phyloP scores from a whole-genome alignment of 2,329 filamentous ascomycete species.

The Dryadomyces quercivorus region DNA sequence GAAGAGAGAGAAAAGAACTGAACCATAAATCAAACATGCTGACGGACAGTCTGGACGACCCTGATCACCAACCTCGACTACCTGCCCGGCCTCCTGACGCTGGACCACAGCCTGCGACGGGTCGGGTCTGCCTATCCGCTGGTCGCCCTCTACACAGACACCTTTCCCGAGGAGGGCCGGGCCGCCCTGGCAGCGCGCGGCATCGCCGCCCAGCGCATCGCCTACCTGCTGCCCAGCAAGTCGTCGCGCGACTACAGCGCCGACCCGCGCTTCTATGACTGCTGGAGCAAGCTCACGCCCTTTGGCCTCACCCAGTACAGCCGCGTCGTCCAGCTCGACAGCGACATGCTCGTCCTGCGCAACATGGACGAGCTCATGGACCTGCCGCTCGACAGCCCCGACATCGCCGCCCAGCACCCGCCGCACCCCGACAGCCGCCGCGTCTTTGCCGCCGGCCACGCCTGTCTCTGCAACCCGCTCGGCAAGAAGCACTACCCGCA shows the following conservation, averaged over 20 bases:
- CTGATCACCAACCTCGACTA: constrained; percentile 79
- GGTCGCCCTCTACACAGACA: constrained; percentile 70
- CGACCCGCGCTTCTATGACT: constrained; percentile 79
- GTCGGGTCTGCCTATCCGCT: constrained; percentile 60
- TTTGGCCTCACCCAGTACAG: constrained; percentile 69
- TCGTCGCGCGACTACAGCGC: constrained; percentile 54
- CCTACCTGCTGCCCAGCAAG: constrained; percentile 56
- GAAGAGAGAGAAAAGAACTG: background rate
- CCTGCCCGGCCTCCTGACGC: constrained; percentile 69
- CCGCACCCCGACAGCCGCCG: constrained; percentile 29
- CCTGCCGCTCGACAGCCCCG: constrained; percentile 39
- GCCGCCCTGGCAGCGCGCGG: constrained; percentile 55
- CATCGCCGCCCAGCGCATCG: constrained; percentile 58
- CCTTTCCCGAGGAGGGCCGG: constrained; percentile 57
- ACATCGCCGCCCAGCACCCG: constrained; percentile 9
- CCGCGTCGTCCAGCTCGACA: constrained; percentile 72
- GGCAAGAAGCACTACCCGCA: constrained; percentile 66
- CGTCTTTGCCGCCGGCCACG: constrained; percentile 75
- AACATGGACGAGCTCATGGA: constrained; percentile 95
- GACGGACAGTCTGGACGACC: constrained; percentile 58
- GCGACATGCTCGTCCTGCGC: constrained; percentile 69
- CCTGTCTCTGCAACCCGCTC: constrained; percentile 77
- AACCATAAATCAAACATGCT: background rate
- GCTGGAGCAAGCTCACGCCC: constrained; percentile 76
- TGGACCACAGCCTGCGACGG: constrained; percentile 63